Base-by-base conservation (phyloP, 1,284 basidiomycete species). In the Ganoderma lucidum region DNA sequence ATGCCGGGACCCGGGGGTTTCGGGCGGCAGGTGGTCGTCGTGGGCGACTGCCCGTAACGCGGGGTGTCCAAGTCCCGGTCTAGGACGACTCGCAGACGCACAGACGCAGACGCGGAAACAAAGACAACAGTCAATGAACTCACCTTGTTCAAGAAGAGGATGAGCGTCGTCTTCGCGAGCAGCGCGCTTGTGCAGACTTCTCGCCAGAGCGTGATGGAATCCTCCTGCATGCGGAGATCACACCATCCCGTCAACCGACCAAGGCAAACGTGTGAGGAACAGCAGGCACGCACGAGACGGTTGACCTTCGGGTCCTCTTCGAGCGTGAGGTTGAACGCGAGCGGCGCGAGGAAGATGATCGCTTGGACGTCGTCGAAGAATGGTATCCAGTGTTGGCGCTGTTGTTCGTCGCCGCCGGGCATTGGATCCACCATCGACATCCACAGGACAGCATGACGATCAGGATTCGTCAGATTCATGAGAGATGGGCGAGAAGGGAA, bases 341-440 rank as follows among this genome's bases (percentile, higher is more conserved):
- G 86, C 81, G 70, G 90, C 74, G 74, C 88, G 81, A 86, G 83
- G 75, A 86, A 87, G 69, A 86, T 74, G 82, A 83, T 83, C n/a
- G 82, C 86, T 65, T 79, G 75, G 37, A 81, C 76, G 73, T 88
- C 86, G 68, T 90, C 88, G 72, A 90, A 90, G 76, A 86, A 90
- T 0, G 89, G 87, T 75, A 90, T 88, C 92, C 92, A 93, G 4
- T 88, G 87, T 12, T 86, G 84, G 48, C 91, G 84, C 91, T 92
- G 75, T 41, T 61, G 39, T 41, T 23, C 39, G 35, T 59, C 32
- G 35, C 12, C 56, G 19, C 12, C 56, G 19, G 56, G 15, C 35
- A 59, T 39, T 59, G 35, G 19, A 56, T 35, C 9, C 32, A 39
- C 14, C 51, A 53, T 10, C 12, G 19, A n/a, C 45, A 48, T 55